Evolutionary conservation across 495 filamentous ascomycete genomes (phyloP), one percentile per base, ranked within the genome.

Genomic region (Rhizodiscina lignyota): DNA sequence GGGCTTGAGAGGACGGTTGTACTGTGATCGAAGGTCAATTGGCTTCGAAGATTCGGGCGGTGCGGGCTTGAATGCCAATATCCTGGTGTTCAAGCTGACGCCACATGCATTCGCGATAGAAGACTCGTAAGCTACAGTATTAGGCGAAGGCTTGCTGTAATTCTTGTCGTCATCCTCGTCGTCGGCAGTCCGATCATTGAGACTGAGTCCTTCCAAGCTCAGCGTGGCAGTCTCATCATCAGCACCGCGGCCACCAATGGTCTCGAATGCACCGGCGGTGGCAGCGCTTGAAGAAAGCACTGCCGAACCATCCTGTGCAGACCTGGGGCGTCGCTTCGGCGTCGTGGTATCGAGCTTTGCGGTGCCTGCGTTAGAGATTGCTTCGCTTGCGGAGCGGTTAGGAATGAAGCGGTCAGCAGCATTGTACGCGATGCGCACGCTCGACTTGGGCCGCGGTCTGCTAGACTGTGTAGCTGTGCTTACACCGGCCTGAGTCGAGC

Each of bases 21-120:
- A 99, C 50, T 96, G 91, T 30, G 87, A 77, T 21, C 89, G 80
- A 41, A 99, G 73, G 50, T 99, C 91, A 53, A 96, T 92, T 15
- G 91, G 91, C 66, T 92, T 93, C 11, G 85, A 91, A 0, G 86
- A 93, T 63, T 96, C 89, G 2, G 89, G 89, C 8, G 89, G 74
- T 0, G 87, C 83, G 8, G 89, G 89, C 74, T 99, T 96, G 70
- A 93, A 99, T 18, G 87, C 80, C n/a, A 99, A 73, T 40, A 99
- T 99, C 30, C 89, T 81, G 35, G 83, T 87, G 61, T 83, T 92
- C 33, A 94, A 67, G 45, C 70, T 84, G 27, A 99, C 81, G 29
- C 86, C 91, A 51, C 89, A 96, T 15, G 89, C 89, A 36, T 75
- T 73, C 19, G 89, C 87, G 26, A 99, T 61, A 0, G 85, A 86